Evolutionary conservation across 257 asterid genomes (phyloP), one percentile per base, ranked within the genome.

Genomic region (Datura wrightii): DNA sequence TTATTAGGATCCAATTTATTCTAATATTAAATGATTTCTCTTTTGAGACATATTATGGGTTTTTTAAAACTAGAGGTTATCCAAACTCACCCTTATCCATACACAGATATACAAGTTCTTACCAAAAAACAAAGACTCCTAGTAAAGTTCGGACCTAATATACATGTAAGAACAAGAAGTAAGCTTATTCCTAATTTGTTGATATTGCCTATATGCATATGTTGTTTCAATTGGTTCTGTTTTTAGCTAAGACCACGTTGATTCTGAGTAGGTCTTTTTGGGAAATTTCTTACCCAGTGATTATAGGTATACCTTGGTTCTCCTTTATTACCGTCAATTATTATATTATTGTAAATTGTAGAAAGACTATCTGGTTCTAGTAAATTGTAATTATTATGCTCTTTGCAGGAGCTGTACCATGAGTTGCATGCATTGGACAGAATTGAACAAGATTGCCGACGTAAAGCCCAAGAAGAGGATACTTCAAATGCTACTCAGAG

Each of bases 361-460:
- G 19, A 48, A 72, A 46, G 58, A 9, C 65, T 72, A 46, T 19
- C 58, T 72, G 58, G 41, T 46, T 50, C 37, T 16, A 72, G 58
- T 74, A 24, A 48, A 31, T 74, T 74, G 44, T 78, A 78, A 76
- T 34, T 78, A 3, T 78, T 52, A 52, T 78, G 87, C 89, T 83
- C 82, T 71, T 82, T 90, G 85, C 91, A 96, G 99, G 99, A 96
- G 88, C 89, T 96, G 71, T 96, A 96, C 91, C 98, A 96, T 91
- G 98, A 96, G 90, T 83, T 96, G 97, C 99, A 94, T 86, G 96
- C 98, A 44, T 85, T 96, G 86, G 99, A 96, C 90, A 94, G 97
- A 90, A 91, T 96, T 85, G 98, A 96, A 87, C 98, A 92, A 89
- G 98, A 94, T 85, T 93, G 92, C 84, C 89, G 92, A 58, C 97